Base-by-base conservation (phyloP, 164 flowering plant genomes). In the Vitis rupestris region DNA sequence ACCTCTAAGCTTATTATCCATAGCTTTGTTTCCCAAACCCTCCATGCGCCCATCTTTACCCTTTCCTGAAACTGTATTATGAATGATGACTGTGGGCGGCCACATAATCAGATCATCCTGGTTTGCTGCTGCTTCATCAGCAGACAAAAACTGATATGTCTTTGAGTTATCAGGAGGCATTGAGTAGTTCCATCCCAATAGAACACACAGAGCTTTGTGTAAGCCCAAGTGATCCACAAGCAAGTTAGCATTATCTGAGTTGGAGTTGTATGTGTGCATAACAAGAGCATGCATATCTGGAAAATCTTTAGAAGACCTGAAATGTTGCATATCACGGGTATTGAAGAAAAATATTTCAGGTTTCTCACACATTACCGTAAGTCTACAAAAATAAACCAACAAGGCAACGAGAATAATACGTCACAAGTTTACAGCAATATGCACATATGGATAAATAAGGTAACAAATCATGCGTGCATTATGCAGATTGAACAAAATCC, bases 1-100 rank as follows among this genome's bases (percentile, higher is more conserved):
- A 96, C 99, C 99, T 96, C 84, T 90, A 76, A 96, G 85, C 61
- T 71, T 85, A 79, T 17, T 85, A 79, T 96, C 97, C 98, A 96
- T 91, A 59, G 77, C 77, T 74, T 82, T 91, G 89, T 88, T 96
- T 74, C 99, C 99, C 81, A 88, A 76, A 70, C 99, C 97, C 78
- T 96, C 99, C 86, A 86, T 79, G 69, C 91, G 97, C 52, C 97
- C 99, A 57, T 91, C 98, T 80, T 79, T 89, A 81, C 84, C 78
- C 84, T 85, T 90, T 59, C 99, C 98, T 19, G 93, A 82, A 65
- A 72, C 66, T 63, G 98, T 93, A 68, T 95, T 95, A 76, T 90
- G 97, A 74, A 95, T 80, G 61, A 95, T 84, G 68, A 95, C 98
- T 59, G 79, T 3, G 68, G 99, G 99, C 7, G 99, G 99, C 99